phyloP scores from a whole-genome alignment of 331 rosid species.

The Malus hybrid region DNA sequence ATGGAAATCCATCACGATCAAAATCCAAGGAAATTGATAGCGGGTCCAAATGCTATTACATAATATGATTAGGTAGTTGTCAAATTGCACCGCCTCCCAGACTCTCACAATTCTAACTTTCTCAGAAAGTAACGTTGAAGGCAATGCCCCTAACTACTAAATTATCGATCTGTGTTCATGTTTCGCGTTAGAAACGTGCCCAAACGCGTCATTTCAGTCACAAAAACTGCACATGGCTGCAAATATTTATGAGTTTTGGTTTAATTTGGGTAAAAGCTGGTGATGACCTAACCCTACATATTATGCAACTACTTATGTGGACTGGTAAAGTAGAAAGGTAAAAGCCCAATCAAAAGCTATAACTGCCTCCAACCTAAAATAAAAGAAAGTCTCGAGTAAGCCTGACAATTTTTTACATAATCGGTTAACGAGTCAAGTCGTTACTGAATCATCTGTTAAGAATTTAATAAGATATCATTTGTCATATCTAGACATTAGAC shows the following conservation, averaged over 20 bases:
- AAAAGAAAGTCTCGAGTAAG: too few relatives aligned
- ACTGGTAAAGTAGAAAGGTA: not conserved
- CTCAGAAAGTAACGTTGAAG: not conserved
- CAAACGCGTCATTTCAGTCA: conserved; percentile 1
- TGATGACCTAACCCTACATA: not conserved
- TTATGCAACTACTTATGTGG: not conserved
- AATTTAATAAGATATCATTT: too few relatives aligned
- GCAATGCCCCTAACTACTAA: not conserved
- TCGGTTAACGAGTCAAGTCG: too few relatives aligned
- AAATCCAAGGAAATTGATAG: conserved; percentile 11
- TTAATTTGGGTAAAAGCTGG: not conserved
- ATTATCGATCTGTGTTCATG: not conserved
- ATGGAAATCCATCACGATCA: conserved; percentile 1
- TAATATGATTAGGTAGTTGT: not conserved
- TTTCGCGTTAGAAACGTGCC: not conserved
- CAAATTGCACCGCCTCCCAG: not conserved
- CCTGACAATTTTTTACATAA: too few relatives aligned
- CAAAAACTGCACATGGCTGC: not conserved
- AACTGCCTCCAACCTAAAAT: too few relatives aligned
- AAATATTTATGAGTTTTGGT: not conserved
- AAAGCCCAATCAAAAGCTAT: too few relatives aligned
- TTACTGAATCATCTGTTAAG: too few relatives aligned
- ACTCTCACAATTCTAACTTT: not conserved
- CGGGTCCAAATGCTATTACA: not conserved
- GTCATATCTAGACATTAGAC: too few relatives aligned